Evolutionary conservation across 129 eudicot genomes (phyloP).

Genomic region (Chrysanthemum makinoi): DNA sequence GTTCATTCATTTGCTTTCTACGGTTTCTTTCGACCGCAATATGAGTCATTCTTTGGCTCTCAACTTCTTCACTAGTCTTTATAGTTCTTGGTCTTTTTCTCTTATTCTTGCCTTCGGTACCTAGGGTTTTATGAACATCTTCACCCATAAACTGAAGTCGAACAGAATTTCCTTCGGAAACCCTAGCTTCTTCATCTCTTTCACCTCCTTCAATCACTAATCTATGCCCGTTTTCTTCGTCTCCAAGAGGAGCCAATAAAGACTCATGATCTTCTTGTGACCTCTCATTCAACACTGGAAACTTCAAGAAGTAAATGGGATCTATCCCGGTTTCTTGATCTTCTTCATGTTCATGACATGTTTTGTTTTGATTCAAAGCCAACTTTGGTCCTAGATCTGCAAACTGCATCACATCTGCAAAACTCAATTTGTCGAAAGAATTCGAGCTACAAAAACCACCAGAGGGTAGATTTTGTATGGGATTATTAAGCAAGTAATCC

Average conservation of each 20-base stretch:
- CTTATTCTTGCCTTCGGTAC: constrained; percentile 59
- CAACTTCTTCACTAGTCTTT: constrained; percentile 91
- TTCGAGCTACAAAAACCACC: constrained; percentile 39
- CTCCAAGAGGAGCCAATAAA: constrained; percentile 43
- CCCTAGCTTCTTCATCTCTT: constrained; percentile 38
- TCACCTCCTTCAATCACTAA: constrained; percentile 30
- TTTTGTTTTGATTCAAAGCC: constrained; percentile 59
- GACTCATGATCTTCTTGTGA: constrained; percentile 44
- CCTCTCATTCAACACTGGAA: constrained; percentile 68
- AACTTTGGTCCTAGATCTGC: constrained; percentile 84
- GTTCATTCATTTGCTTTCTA: constrained; percentile 97
- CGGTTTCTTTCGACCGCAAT: constrained; percentile 95
- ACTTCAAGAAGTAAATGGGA: constrained; percentile 74
- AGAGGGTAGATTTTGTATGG: constrained; percentile 30
- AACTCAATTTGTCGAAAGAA: constrained; percentile 66
- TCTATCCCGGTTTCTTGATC: constrained; percentile 51
- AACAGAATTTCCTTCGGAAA: constrained; percentile 37
- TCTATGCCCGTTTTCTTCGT: constrained; percentile 26
- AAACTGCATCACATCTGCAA: constrained; percentile 97
- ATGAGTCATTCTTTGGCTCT: constrained; percentile 98
- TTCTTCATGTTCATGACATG: constrained; percentile 40
- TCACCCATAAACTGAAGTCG: constrained; percentile 46
- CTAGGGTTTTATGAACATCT: constrained; percentile 46
- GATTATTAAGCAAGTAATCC: constrained; percentile 59
- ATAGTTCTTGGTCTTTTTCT: constrained; percentile 83